A percentile compares a stretch with the other conserved stretches of the same genome.
Evolutionary conservation across 2,329 filamentous ascomycete species (phyloP).

Genomic region (Botrytis fabae): DNA sequence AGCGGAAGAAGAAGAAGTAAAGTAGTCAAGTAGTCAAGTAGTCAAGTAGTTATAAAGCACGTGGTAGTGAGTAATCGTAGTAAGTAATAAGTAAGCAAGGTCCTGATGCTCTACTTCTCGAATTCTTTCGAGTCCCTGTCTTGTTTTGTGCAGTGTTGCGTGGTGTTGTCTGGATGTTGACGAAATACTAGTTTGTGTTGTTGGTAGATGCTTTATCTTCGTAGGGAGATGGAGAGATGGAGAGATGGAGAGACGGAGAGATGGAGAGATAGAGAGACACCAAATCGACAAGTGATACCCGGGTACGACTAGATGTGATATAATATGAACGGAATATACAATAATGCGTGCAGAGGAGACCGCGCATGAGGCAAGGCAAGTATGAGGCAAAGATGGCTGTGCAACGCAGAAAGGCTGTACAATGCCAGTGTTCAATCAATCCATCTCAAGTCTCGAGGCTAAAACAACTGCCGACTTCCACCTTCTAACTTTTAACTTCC

Average conservation of each 20-base stretch:
- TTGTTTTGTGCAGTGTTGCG: background rate
- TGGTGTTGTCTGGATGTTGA: background rate
- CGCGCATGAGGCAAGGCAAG: too few relatives aligned
- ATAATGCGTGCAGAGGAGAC: background rate
- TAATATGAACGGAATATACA: background rate
- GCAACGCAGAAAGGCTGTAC: background rate
- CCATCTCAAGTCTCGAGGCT: background rate
- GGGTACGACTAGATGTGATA: background rate
- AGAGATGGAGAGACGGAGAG: too few relatives aligned
- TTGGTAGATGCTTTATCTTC: background rate
- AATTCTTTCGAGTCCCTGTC: background rate
- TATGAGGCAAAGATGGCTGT: slow-evolving; percentile 1
- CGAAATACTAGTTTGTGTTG: background rate
- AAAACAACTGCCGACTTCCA: background rate
- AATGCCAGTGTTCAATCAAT: background rate
- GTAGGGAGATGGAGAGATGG: too few relatives aligned
- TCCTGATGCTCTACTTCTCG: background rate
- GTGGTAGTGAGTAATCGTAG: too few relatives aligned
- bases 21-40: background rate
- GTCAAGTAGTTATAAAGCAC: too few relatives aligned
- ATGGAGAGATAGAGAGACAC: background rate
- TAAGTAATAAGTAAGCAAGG: background rate
- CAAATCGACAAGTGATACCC: too few relatives aligned
- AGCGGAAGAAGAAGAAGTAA: background rate
- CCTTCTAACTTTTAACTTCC: background rate